Base-by-base conservation (phyloP, 306 rosid genomes). In the Dicorynia guianensis region DNA sequence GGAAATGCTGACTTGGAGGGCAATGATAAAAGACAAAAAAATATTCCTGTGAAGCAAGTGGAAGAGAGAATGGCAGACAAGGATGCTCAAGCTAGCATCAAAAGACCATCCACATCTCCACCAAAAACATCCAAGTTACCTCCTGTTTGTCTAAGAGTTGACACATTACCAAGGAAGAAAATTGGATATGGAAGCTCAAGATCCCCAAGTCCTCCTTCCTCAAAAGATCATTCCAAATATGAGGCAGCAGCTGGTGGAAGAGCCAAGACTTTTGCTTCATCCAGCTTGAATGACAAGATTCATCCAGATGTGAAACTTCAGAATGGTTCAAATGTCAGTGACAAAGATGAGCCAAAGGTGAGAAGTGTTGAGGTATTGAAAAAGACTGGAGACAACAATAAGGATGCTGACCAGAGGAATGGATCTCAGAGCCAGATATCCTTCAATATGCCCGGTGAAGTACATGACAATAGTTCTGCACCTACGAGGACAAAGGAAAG, bases 141-240 rank as follows among this genome's bases (percentile, higher is more conserved):
- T 72, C 98, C 98, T 8, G 90, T 90, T 69, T 91, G 98, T 80
- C 76, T 91, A 47, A 87, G 98, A 87, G 89, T 94, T 18, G 96
- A 88, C 79, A 95, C 92, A 47, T 74, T 87, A 35, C 90, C 91
- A 59, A 88, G 59, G 81, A 90, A 78, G 83, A 89, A 75, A 59
- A 78, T 52, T 48, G 72, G 77, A n/a, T 81, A 67, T 4, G 79
- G 88, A 8, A 80, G 77, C 12, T 86, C 90, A 4, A 80, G 84
- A 56, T 89, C 90, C 1, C 86, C 81, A 1, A 87, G 94, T 69
- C 89, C 93, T 55, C 83, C 90, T 54, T 62, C 77, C 8, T 67
- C 79, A 10, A 81, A 84, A 60, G 70, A 19, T n/a, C 52, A 4
- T 19, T 42, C 83, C 11, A 62, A 25, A 25, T 25, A 1, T 2